Evolutionary conservation across 495 filamentous ascomycete species (phyloP).

Genomic region (Hypomontagnella submonticulosa): DNA sequence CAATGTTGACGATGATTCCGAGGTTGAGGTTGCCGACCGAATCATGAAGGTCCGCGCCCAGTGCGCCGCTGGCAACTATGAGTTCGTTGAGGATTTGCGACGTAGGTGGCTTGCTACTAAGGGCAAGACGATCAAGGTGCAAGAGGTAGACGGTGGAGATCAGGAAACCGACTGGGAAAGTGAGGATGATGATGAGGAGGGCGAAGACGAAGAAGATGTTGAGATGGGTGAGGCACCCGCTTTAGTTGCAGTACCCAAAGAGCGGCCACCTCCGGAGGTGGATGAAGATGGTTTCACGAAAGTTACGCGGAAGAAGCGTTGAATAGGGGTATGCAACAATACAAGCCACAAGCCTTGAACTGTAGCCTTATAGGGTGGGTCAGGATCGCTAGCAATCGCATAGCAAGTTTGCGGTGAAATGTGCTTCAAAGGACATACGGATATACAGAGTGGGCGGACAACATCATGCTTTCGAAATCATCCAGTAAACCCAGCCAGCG

Average conservation of each 20-base stretch:
- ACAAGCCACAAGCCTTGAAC: conserved; percentile 1
- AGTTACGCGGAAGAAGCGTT: conserved; percentile 78
- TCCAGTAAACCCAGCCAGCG: conserved; percentile 34
- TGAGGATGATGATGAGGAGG: conserved; percentile 63
- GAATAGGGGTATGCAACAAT: conserved; percentile 36
- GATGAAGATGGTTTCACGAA: conserved; percentile 97
- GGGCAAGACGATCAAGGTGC: conserved; percentile 66
- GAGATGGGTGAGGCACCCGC: conserved; percentile 81
- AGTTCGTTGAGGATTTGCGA: conserved; percentile 74
- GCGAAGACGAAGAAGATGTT: conserved; percentile 69
- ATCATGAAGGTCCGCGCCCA: conserved; percentile 74
- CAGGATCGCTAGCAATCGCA: conserved; percentile 22
- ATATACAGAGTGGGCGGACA: conserved; percentile 38
- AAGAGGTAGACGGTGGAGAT: conserved; percentile 68
- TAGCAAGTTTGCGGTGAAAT: conserved; percentile 25
- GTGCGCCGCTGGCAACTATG: conserved; percentile 71
- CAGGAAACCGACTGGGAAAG: conserved; percentile 68
- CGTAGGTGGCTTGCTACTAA: conserved; percentile 69
- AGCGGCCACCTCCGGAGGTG: conserved; percentile 77
- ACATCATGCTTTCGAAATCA: conserved; percentile 38
- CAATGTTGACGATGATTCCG: conserved; percentile 88
- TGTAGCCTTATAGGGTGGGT: conserved; percentile 9
- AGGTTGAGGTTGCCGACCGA: conserved; percentile 74
- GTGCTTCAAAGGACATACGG: conserved; percentile 42
- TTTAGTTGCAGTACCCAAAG: conserved; percentile 66